Conservation (phyloP, 495 filamentous ascomycete species). For the Hypoxylon lienhwacheense region DNA sequence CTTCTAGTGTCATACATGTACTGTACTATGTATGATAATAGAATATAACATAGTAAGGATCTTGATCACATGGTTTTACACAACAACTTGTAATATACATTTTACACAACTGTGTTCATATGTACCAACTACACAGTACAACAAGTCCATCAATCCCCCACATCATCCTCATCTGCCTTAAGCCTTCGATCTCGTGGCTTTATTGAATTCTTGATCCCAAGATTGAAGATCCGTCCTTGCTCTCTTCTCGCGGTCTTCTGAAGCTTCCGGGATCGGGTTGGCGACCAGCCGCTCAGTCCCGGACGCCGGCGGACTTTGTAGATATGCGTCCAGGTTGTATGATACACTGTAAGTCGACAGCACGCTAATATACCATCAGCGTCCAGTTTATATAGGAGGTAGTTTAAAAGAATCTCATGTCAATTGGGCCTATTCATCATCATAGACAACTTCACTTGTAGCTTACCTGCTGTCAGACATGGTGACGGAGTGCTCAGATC, state of each 20-base stretch:
- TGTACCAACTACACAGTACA: no score
- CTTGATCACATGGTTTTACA: no score
- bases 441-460: no score
- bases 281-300: slow-evolving; percentile 15
- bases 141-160: not conserved
- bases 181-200: not conserved
- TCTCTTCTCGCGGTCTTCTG: not conserved
- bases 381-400: not conserved
- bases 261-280: slow-evolving; percentile 3
- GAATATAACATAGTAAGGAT: no score
- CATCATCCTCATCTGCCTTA: not conserved
- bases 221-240: slow-evolving; percentile 5
- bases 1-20: no score
- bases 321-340: slow-evolving; percentile 19
- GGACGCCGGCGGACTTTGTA: slow-evolving; percentile 23
- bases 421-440: not conserved
- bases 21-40: no score
- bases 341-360: slow-evolving; percentile 1
- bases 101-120: no score
- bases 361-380: not conserved
- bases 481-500: slow-evolving; percentile 4
- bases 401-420: not conserved
- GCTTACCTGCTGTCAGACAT: slow-evolving; percentile 24
- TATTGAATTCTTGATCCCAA: slow-evolving; percentile 16
- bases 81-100: no score